Conservation (phyloP, 2,329 filamentous ascomycete genomes). For the Trichoderma semiorbis region DNA sequence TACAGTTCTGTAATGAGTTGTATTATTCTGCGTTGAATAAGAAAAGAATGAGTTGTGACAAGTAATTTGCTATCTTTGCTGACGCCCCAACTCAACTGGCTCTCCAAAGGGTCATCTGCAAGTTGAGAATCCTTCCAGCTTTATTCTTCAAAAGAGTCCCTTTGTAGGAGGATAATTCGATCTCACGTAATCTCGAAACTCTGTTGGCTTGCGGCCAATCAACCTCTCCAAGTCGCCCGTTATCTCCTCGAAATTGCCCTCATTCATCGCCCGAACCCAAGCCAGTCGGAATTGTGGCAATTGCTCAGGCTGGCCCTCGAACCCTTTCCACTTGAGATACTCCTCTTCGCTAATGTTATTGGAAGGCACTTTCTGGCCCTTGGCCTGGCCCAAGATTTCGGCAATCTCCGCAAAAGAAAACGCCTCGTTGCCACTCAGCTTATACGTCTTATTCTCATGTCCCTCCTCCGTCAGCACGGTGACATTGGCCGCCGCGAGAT, state of each 20-base stretch:
- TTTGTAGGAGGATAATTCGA: neutral
- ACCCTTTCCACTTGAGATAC: neutral
- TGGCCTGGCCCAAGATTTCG: neutral
- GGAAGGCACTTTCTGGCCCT: neutral
- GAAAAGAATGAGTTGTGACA: neutral
- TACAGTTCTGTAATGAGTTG: neutral
- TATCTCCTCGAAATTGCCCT: neutral
- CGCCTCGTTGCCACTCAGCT: slow-evolving; percentile 9
- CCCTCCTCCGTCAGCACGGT: neutral
- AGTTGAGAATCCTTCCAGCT: neutral
- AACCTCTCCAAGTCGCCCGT: neutral
- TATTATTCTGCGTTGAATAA: neutral
- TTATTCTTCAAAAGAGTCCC: neutral
- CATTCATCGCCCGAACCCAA: neutral
- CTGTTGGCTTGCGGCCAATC: slow-evolving; percentile 1
- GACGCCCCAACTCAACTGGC: neutral
- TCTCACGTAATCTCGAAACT: neutral
- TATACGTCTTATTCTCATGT: slow-evolving; percentile 10
- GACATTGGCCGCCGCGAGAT: neutral
- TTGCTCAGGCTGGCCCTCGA: neutral
- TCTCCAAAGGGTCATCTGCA: neutral
- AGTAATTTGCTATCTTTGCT: neutral
- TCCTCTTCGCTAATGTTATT: neutral
- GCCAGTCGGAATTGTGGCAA: neutral
- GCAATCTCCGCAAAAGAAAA: neutral